Evolutionary conservation across 2,329 filamentous ascomycete species (phyloP).

Genomic region (Penicillium sp.): DNA sequence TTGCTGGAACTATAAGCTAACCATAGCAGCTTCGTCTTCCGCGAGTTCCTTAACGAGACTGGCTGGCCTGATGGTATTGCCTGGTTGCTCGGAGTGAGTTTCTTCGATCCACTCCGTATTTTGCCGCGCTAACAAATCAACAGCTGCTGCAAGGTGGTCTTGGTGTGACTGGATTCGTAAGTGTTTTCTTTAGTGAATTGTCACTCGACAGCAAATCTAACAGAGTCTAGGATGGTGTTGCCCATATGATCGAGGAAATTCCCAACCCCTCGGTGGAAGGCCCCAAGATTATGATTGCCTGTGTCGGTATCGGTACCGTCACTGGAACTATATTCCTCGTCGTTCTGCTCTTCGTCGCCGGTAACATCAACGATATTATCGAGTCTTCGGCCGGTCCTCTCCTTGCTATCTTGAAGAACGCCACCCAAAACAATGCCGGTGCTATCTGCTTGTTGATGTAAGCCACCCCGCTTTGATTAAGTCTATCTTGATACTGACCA

Average conservation of each 20-base stretch:
- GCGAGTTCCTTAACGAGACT: slow-evolving; percentile 69
- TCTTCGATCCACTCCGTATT: not conserved
- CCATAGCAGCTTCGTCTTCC: slow-evolving; percentile 57
- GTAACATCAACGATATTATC: slow-evolving; percentile 63
- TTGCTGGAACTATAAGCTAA: slow-evolving; percentile 15
- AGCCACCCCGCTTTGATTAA: slow-evolving; percentile 6
- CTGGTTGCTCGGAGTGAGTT: slow-evolving; percentile 52
- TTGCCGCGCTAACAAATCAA: slow-evolving; percentile 27
- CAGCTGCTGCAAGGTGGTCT: slow-evolving; percentile 58
- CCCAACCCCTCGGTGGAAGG: slow-evolving; percentile 59
- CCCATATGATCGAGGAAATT: slow-evolving; percentile 62
- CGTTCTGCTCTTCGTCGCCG: slow-evolving; percentile 68
- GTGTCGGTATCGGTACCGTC: slow-evolving; percentile 66
- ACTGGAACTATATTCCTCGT: slow-evolving; percentile 69
- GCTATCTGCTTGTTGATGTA: slow-evolving; percentile 68
- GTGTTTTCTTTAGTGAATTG: slow-evolving; percentile 20
- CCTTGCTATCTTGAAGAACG: slow-evolving; percentile 67
- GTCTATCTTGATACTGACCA: slow-evolving; percentile 18
- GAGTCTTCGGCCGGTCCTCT: slow-evolving; percentile 62
- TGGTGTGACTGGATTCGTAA: slow-evolving; percentile 60
- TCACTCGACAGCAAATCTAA: slow-evolving; percentile 9
- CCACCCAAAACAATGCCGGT: slow-evolving; percentile 66
- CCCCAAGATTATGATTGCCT: slow-evolving; percentile 70
- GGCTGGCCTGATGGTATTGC: slow-evolving; percentile 72
- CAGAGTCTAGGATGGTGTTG: slow-evolving; percentile 43